Conservation (phyloP, 257 asterid genomes). For the Verbascum thapsus region DNA sequence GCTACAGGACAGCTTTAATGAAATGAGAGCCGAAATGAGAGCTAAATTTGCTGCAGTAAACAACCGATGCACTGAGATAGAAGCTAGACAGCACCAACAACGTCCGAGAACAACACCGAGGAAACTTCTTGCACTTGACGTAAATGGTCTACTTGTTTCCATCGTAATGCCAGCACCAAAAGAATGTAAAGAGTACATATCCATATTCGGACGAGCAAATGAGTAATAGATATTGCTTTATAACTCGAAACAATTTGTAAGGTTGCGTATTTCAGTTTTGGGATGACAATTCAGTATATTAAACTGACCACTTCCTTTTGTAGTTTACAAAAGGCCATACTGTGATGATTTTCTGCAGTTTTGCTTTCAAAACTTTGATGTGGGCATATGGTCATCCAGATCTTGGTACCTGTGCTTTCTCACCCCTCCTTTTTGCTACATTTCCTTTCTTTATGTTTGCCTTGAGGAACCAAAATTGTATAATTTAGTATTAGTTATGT, state of each 20-base stretch:
- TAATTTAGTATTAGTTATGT: too few species aligned
- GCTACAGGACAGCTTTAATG: too few species aligned
- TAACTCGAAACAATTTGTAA: not conserved
- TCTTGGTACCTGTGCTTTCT: slow-evolving; percentile 68
- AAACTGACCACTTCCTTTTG: slow-evolving; percentile 33
- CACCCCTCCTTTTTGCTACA: too few species aligned
- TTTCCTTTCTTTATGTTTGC: too few species aligned
- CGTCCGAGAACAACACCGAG: slow-evolving; percentile 39
- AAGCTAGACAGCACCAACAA: too few species aligned
- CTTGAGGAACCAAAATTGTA: too few species aligned
- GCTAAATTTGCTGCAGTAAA: too few species aligned
- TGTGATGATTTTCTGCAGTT: slow-evolving; percentile 78
- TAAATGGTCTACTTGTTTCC: slow-evolving; percentile 87
- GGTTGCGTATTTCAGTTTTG: not conserved
- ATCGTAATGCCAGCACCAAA: slow-evolving; percentile 73
- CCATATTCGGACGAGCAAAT: slow-evolving; percentile 73
- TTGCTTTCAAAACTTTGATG: slow-evolving; percentile 79
- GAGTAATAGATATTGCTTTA: slow-evolving; percentile 31
- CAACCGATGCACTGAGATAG: too few species aligned
- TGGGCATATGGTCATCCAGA: slow-evolving; percentile 92
- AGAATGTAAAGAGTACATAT: slow-evolving; percentile 44
- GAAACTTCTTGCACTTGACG: slow-evolving; percentile 87
- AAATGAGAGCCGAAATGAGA: too few species aligned
- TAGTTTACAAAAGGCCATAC: slow-evolving; percentile 87
- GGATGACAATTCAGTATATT: slow-evolving; percentile 5